These are phyloP conservation scores for Eimeria tenella DNA, from an alignment of 169 alveolate species.

Conservation along the genomic window DNA sequence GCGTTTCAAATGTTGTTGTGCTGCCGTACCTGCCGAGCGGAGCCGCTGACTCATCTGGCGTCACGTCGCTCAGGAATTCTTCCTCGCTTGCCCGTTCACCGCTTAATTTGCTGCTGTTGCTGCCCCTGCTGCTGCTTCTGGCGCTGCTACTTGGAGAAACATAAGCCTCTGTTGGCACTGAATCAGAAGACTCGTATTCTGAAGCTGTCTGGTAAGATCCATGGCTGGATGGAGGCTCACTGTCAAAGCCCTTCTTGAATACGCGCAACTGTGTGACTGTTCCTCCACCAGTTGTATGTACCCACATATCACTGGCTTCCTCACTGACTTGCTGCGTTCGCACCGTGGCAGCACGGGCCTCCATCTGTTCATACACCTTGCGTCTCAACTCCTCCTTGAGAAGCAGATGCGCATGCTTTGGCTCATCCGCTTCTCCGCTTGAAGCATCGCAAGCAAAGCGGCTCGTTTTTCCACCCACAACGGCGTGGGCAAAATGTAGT, in stretches of 20 bases:
- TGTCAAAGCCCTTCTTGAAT: conserved; percentile 29
- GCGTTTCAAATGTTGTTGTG: conserved; percentile 20
- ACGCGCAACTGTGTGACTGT: neutral
- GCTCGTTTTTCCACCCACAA: neutral
- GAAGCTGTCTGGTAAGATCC: conserved; percentile 62
- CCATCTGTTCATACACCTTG: conserved; percentile 53
- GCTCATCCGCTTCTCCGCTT: neutral
- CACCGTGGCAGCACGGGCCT: conserved; percentile 54
- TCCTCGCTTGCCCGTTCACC: conserved; percentile 12
- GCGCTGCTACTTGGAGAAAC: conserved; percentile 62
- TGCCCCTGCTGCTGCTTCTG: conserved; percentile 49
- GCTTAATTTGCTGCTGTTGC: conserved; percentile 46
- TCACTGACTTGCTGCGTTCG: neutral
- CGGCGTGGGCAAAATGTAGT: neutral
- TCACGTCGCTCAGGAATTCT: neutral
- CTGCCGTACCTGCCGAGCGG: conserved; percentile 38
- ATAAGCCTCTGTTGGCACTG: conserved; percentile 63
- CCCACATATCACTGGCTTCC: neutral
- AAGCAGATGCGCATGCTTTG: conserved; percentile 34
- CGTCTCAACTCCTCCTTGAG: conserved; percentile 67
- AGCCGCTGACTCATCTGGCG: neutral
- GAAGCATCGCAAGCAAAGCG: neutral
- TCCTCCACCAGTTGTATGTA: neutral
- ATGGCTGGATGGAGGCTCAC: conserved; percentile 58
- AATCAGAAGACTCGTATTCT: conserved; percentile 40